Percentiles rank a stretch among this genome's conserved stretches.
Evolutionary conservation across 345 rosid genomes (phyloP).

Genomic region (Sisymbrium altissimum): DNA sequence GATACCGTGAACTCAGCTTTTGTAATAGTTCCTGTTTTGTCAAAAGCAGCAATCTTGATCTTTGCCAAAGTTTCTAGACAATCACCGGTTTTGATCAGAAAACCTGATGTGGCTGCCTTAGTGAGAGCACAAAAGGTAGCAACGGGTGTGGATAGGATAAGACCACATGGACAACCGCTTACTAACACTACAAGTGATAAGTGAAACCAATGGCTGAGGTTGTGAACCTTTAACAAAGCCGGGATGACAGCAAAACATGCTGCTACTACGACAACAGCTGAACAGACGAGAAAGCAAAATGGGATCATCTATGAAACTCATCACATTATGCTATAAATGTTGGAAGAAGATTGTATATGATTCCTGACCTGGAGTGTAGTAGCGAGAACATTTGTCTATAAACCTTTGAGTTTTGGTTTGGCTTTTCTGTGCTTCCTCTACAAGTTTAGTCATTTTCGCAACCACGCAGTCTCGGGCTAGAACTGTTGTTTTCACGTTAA

Average conservation of each 20-base stretch:
- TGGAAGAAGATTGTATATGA: background rate
- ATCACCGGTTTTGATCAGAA: constrained; percentile 79
- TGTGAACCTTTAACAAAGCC: constrained; percentile 30
- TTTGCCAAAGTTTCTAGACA: constrained; percentile 67
- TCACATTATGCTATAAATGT: background rate
- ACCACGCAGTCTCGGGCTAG: constrained; percentile 78
- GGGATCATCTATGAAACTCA: background rate
- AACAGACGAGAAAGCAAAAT: background rate
- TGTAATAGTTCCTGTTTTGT: constrained; percentile 90
- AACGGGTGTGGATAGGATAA: constrained; percentile 84
- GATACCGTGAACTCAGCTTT: constrained; percentile 74
- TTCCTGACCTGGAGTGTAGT: constrained; percentile 74
- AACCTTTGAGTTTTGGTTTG: constrained; percentile 71
- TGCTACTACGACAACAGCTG: constrained; percentile 58
- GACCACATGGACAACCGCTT: constrained; percentile 89
- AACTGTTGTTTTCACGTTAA: constrained; percentile 67
- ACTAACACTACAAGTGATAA: constrained; percentile 80
- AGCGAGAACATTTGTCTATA: constrained; percentile 66
- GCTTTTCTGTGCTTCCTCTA: constrained; percentile 88
- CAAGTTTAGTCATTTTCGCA: constrained; percentile 82
- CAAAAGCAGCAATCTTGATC: constrained; percentile 63
- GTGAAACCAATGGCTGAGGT: constrained; percentile 56
- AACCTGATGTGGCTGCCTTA: constrained; percentile 73
- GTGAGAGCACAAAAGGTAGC: constrained; percentile 87
- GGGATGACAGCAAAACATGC: constrained; percentile 56